Base-by-base conservation (phyloP, 371 early-diverging fungal genomes). In the Rhizopus sp. region DNA sequence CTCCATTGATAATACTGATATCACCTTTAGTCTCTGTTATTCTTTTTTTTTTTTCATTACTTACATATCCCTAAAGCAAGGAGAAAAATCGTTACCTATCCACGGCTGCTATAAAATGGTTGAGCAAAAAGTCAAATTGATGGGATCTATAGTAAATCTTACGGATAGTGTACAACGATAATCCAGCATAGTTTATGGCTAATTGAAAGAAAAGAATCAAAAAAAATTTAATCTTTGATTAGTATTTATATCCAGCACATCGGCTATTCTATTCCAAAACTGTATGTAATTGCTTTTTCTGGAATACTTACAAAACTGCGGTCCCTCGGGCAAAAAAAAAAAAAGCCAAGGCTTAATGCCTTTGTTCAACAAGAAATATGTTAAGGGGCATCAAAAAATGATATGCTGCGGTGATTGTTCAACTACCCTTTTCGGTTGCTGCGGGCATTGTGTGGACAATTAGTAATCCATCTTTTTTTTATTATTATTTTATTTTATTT, bases 21-120 rank as follows among this genome's bases (percentile, higher is more conserved):
- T 4, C 17, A 46, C 7, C 3, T 23, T 46, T 29, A 29, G 8
- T 23, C 6, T 46, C 6, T 15, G 3, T 30, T 12, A 12, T 16
- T 7, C 37, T 0, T 7, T 46, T 46, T 35, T 30, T 17, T 31
- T 15, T 46, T 12, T 23, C 17, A 17, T 52, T 34, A 35, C 38
- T 44, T 55, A 64, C 64, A 32, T 50, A 54, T 59, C 64, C 48
- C 64, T 54, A 45, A 55, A 59, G 35, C 64, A 64, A 16, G 64
- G 64, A 42, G 50, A 33, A 50, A 63, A 63, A 50, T 58, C 54
- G 38, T 53, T 48, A 17, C 44, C 51, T 48, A 53, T 37, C 63
- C 63, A 63, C 13, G 53, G 45, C 42, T 52, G 46, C 62, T 62
- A 52, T 31, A 38, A 23, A 23, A 23, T 23, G 23, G 23, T 23